Percentiles rank a stretch among this genome's conserved stretches.
phyloP scores from a whole-genome alignment of 192 early-diverging fungal genomes.

The Ambispora gerdemannii region DNA sequence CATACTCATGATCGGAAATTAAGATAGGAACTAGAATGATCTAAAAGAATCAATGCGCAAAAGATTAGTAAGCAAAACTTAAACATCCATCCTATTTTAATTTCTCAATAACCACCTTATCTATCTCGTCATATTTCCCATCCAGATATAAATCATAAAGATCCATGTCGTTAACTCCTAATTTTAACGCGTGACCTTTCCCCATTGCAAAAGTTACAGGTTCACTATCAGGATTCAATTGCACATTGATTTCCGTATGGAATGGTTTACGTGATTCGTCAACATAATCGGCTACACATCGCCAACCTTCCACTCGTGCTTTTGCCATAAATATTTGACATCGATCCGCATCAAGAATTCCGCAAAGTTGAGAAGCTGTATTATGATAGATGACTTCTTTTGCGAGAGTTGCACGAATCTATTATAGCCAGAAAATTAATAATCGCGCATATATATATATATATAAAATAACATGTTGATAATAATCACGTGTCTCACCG shows the following conservation, averaged over 20 bases:
- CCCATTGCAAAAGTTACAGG: not conserved
- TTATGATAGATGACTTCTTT: slow-evolving; percentile 20
- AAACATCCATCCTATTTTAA: no score
- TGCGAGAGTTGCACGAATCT: slow-evolving; percentile 13
- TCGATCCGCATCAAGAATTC: slow-evolving; percentile 7
- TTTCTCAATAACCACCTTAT: no score
- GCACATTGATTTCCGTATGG: not conserved
- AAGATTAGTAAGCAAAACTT: no score
- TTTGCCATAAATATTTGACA: slow-evolving; percentile 17
- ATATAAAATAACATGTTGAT: not conserved
- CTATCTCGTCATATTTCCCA: not conserved
- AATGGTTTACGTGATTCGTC: no score
- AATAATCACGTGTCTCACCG: not conserved
- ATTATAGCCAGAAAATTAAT: not conserved
- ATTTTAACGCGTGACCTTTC: not conserved
- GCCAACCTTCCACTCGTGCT: not conserved
- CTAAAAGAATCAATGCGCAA: no score
- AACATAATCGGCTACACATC: slow-evolving; percentile 1
- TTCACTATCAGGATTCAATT: slow-evolving; percentile 8
- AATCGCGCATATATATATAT: not conserved
- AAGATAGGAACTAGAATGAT: slow-evolving; percentile 12
- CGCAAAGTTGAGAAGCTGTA: slow-evolving; percentile 7
- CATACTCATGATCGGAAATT: slow-evolving; percentile 4
- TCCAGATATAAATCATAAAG: slow-evolving; percentile 1
- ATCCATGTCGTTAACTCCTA: not conserved